Conservation (phyloP, 2,329 filamentous ascomycete genomes). For the Pseudocercospora crystallina region DNA sequence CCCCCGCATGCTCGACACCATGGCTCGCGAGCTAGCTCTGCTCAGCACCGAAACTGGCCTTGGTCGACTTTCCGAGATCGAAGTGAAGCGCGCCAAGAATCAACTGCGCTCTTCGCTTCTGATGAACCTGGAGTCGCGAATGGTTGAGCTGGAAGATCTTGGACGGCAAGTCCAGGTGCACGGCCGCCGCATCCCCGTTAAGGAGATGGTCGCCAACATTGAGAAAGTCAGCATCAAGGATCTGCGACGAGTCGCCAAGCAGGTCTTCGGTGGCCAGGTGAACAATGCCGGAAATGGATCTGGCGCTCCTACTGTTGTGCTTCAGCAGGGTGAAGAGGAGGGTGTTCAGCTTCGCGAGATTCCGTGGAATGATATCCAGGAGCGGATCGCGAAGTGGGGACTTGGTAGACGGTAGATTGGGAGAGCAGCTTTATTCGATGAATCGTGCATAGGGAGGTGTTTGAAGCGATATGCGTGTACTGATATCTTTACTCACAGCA, state of each 20-base stretch:
- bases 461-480: neutral
- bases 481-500: neutral
- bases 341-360: constrained; percentile 67
- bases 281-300: constrained; percentile 74
- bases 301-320: constrained; percentile 87
- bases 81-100: constrained; percentile 94
- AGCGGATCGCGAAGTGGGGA: constrained; percentile 79
- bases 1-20: constrained; percentile 84
- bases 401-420: constrained; percentile 57
- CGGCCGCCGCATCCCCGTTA: constrained; percentile 84
- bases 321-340: constrained; percentile 83
- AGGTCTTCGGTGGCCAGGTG: constrained; percentile 75
- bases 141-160: constrained; percentile 96
- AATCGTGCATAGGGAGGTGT: constrained; percentile 4
- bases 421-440: neutral
- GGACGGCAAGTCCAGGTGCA: constrained; percentile 97
- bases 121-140: constrained; percentile 96
- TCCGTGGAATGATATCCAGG: constrained; percentile 86
- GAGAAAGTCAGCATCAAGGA: constrained; percentile 78
- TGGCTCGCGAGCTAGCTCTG: constrained; percentile 83
- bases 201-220: constrained; percentile 89
- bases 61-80: constrained; percentile 66
- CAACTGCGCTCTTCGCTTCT: constrained; percentile 85
- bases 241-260: constrained; percentile 74
- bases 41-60: constrained; percentile 76